Evolutionary conservation across 2,329 filamentous ascomycete species (phyloP).

Genomic region (Chalaropsis thielavioides): DNA sequence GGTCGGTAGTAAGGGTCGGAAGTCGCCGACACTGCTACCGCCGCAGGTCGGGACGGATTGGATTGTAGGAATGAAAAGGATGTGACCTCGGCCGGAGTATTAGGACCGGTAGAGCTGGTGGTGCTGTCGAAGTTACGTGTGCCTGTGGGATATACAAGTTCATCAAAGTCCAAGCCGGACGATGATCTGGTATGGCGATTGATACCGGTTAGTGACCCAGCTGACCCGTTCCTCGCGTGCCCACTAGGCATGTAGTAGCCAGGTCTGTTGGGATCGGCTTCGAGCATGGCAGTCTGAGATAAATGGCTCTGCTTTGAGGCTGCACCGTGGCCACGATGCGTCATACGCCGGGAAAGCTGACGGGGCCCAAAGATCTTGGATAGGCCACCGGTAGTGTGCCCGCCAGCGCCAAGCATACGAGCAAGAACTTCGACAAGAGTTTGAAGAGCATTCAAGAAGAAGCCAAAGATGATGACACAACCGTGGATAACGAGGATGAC

Average conservation of each 20-base stretch:
- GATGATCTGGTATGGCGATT: slow-evolving; percentile 36
- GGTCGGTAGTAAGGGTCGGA: slow-evolving; percentile 80
- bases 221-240: slow-evolving; percentile 46
- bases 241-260: slow-evolving; percentile 41
- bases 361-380: slow-evolving; percentile 85
- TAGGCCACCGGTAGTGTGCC: slow-evolving; percentile 67
- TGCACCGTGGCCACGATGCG: slow-evolving; percentile 40
- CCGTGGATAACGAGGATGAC: slow-evolving; percentile 76
- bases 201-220: slow-evolving; percentile 35
- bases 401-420: slow-evolving; percentile 67
- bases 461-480: slow-evolving; percentile 73
- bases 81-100: slow-evolving; percentile 57
- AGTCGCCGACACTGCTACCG: slow-evolving; percentile 33
- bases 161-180: slow-evolving; percentile 39
- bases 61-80: slow-evolving; percentile 57
- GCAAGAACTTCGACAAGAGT: slow-evolving; percentile 81
- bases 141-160: slow-evolving; percentile 27
- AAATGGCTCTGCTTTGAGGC: slow-evolving; percentile 61
- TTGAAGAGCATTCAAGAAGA: slow-evolving; percentile 82
- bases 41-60: slow-evolving; percentile 31
- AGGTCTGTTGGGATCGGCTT: slow-evolving; percentile 48
- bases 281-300: slow-evolving; percentile 69
- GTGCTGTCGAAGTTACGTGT: slow-evolving; percentile 37
- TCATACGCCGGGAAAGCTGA: slow-evolving; percentile 59
- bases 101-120: slow-evolving; percentile 52